Evolutionary conservation across 2,329 filamentous ascomycete genomes (phyloP).

Genomic region (Venturia oleaginea): DNA sequence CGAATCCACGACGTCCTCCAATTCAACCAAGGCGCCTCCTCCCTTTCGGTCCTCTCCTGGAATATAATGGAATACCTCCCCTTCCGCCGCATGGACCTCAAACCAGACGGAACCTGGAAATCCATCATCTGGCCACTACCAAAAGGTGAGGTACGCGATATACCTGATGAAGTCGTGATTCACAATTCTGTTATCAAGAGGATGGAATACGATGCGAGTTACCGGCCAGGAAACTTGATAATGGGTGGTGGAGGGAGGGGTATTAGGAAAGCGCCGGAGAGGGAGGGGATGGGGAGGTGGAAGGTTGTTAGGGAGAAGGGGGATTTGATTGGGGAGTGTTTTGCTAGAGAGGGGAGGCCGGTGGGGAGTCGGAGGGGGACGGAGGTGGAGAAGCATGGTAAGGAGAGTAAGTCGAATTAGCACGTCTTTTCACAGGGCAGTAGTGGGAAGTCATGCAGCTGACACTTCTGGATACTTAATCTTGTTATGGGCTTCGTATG

Average conservation of each 20-base stretch:
- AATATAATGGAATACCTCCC: conserved; percentile 74
- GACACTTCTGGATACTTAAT: background rate
- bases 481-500: background rate
- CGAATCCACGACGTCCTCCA: conserved; percentile 62
- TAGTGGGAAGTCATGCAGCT: background rate
- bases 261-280: conserved; percentile 48
- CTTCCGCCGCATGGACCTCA: conserved; percentile 72
- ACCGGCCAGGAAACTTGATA: conserved; percentile 72
- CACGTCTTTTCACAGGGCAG: background rate
- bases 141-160: conserved; percentile 66
- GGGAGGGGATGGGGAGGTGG: conserved; percentile 65
- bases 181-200: conserved; percentile 67
- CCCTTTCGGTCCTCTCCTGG: conserved; percentile 55
- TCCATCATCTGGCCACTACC: conserved; percentile 74
- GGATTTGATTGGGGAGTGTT: conserved; percentile 61
- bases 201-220: conserved; percentile 53
- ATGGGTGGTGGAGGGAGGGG: conserved; percentile 70
- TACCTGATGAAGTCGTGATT: conserved; percentile 59
- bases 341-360: conserved; percentile 36
- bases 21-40: conserved; percentile 51
- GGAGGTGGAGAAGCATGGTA: background rate
- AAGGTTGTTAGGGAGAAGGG: conserved; percentile 54
- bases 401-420: background rate
- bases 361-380: background rate
- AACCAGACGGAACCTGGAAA: conserved; percentile 64